phyloP scores from a whole-genome alignment of 345 rosid species.

The Citrus cavaleriei region DNA sequence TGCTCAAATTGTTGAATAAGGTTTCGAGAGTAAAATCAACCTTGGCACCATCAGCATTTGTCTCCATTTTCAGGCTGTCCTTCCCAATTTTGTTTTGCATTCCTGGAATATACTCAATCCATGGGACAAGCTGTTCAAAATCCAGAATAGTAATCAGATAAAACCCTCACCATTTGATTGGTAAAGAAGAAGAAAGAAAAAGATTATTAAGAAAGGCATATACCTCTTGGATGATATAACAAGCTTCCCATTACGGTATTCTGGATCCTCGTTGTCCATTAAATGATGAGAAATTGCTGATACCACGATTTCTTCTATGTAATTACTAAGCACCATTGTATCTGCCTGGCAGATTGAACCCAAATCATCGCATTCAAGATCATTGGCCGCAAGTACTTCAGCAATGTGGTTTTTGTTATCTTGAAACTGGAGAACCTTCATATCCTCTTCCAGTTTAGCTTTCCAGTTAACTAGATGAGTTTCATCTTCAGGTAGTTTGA shows the following conservation, averaged over 20 bases:
- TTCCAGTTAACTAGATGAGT: conserved; percentile 71
- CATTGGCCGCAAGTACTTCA: conserved; percentile 91
- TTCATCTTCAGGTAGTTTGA: conserved; percentile 84
- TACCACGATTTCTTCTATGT: conserved; percentile 78
- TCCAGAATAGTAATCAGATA: conserved; percentile 5
- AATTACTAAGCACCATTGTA: conserved; percentile 63
- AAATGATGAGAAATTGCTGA: conserved; percentile 87
- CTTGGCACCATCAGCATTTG: conserved; percentile 70
- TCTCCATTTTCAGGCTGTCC: conserved; percentile 69
- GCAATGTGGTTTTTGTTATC: conserved; percentile 93
- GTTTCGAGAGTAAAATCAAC: conserved; percentile 28
- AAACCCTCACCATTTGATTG: not conserved
- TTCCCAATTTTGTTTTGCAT: conserved; percentile 57
- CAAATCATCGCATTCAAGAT: conserved; percentile 84
- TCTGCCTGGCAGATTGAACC: conserved; percentile 76
- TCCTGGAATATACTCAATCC: conserved; percentile 91
- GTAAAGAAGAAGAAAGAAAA: not conserved
- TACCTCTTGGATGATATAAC: conserved; percentile 87
- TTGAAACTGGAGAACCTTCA: conserved; percentile 70
- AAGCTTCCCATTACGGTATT: conserved; percentile 94
- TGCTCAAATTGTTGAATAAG: conserved; percentile 6
- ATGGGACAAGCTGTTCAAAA: conserved; percentile 81
- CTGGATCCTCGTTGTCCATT: conserved; percentile 68
- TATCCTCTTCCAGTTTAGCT: conserved; percentile 78
- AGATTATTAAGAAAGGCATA: not conserved